A percentile compares a stretch with the other conserved stretches of the same genome.
phyloP scores from a whole-genome alignment of 768 basidiomycete species.

The Suillus americanus region DNA sequence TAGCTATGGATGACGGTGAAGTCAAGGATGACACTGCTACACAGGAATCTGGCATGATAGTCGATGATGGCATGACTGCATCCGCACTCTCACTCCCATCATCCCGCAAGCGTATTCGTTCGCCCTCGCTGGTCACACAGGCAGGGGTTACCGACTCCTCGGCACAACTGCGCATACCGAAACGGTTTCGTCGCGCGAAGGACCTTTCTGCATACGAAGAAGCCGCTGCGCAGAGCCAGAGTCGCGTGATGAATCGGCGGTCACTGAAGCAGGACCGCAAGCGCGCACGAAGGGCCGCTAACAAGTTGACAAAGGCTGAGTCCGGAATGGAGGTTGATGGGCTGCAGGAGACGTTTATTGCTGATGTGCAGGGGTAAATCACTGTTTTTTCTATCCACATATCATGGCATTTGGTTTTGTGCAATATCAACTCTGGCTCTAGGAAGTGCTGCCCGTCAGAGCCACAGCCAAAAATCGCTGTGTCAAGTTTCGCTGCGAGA shows the following conservation, averaged over 20 bases:
- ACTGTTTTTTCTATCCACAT: background rate
- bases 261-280: conserved; percentile 66
- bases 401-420: background rate
- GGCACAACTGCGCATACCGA: conserved; percentile 42
- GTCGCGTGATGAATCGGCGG: conserved; percentile 52
- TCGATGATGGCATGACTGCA: conserved; percentile 38
- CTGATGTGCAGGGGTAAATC: conserved; percentile 4
- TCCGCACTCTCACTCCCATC: conserved; percentile 29
- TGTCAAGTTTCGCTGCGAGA: background rate
- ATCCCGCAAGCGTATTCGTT: conserved; percentile 5
- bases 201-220: conserved; percentile 55
- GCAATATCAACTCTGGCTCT: background rate
- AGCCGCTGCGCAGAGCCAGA: conserved; percentile 48
- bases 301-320: conserved; percentile 18
- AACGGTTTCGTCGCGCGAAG: conserved; percentile 59
- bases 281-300: conserved; percentile 53
- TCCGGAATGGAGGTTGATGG: conserved; percentile 34
- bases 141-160: conserved; percentile 37
- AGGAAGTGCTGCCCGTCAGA: background rate
- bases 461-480: background rate
- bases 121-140: conserved; percentile 33
- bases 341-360: conserved; percentile 16
- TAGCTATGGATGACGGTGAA: conserved; percentile 46
- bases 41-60: conserved; percentile 36
- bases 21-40: conserved; percentile 35